Evolutionary conservation across 805 yeast species (phyloP).

Genomic region (Priceomyces medius): DNA sequence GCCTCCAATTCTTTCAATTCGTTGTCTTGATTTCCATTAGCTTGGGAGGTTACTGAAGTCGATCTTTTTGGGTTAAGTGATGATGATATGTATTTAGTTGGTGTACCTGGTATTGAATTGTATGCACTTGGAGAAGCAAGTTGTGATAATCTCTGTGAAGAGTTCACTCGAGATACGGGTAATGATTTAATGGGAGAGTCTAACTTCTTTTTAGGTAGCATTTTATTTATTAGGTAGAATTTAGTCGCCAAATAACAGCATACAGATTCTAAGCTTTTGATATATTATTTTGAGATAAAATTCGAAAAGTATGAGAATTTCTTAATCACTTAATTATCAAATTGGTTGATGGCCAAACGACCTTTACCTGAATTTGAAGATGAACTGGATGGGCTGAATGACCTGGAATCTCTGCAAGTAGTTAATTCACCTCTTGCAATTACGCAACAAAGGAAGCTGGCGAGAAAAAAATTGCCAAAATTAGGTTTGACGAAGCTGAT

Average conservation of each 20-base stretch:
- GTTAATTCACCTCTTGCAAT: no score
- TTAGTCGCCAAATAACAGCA: no score
- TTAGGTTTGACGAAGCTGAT: no score
- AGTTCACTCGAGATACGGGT: conserved; percentile 38
- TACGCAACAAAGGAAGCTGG: no score
- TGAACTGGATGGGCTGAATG: not conserved
- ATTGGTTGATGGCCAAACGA: not conserved
- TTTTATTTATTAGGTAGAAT: conserved; percentile 10
- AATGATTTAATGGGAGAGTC: conserved; percentile 29
- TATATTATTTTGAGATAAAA: no score
- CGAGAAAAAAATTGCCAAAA: no score
- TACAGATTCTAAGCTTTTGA: no score
- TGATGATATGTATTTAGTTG: conserved; percentile 32
- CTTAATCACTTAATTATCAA: no score
- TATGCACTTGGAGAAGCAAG: conserved; percentile 13
- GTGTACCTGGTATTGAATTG: conserved; percentile 27
- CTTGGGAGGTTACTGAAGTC: conserved; percentile 15
- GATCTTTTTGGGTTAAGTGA: conserved; percentile 38
- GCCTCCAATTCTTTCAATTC: conserved; percentile 28
- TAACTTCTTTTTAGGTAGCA: conserved; percentile 28
- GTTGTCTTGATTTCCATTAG: conserved; percentile 18
- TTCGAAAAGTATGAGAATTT: no score
- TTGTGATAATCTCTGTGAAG: conserved; percentile 31
- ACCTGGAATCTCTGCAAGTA: not conserved
- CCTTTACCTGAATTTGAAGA: not conserved